Base-by-base conservation (phyloP, 163 green algal genomes). In the Chlamydomonas reinhardtii region DNA sequence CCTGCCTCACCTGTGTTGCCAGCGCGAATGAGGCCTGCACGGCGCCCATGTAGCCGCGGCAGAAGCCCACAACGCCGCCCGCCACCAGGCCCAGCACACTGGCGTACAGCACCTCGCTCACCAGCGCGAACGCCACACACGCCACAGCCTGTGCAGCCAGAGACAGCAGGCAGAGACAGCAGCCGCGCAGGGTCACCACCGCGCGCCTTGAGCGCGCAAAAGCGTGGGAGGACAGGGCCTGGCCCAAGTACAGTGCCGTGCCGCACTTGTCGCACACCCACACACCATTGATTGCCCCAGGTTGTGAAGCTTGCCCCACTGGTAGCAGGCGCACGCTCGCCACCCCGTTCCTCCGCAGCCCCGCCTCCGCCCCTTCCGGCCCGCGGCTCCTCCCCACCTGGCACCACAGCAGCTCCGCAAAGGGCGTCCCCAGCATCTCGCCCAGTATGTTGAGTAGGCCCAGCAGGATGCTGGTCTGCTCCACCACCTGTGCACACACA, bases 321-420 rank as follows among this genome's bases (percentile, higher is more conserved):
- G n/a, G n/a, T n/a, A n/a, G n/a, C n/a, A n/a, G n/a, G n/a, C n/a
- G n/a, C 59, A 15, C 1, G 2, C 59, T 16, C 59, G 9, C 62
- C 62, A 29, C 62, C 62, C 12, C 62, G 12, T 3, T 2, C 25
- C 62, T 29, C 27, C 27, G 0, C 25, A 3, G 5, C 62, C 2
- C 27, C 62, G 6, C 19, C 9, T 0, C 27, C 27, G 24, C 62
- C 27, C 3, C 2, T 19, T 22, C 62, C 62, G 16, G 27, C 62
- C 62, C 62, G n/a, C 62, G 24, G 22, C 62, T 14, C 62, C 4
- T 15, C 24, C 48, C 2, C 65, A 89, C 69, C 71, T 89, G 85
- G 64, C 74, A 83, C 85, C 85, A 89, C 34, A 89, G 43, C 71
- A 89, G 56, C 85, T 89, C 85, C 24, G 85, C 77, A n/a, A 75